Evolutionary conservation across 805 yeast species (phyloP), one percentile per base, ranked within the genome.

Genomic region (Kuraishia cidri): DNA sequence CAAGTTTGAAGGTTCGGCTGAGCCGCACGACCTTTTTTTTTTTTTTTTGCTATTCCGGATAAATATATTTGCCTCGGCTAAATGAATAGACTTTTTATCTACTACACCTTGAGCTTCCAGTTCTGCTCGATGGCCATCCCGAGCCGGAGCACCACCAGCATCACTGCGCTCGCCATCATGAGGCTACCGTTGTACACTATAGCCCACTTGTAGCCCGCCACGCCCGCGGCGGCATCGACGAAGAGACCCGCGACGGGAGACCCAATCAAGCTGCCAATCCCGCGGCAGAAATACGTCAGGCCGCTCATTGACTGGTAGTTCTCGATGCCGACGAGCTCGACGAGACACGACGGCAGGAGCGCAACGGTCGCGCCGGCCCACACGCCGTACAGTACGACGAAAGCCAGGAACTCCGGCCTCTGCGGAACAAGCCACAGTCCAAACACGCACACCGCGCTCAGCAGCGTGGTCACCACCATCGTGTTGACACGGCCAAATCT

Each of bases 401-500:
- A 56, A 5, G 53, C 37, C 3, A 58, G 35, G 33, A 50, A 58
- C 4, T 58, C 44, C 1, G 26, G 41, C 31, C 44, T 41, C 1
- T 49, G 34, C 6, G 38, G 40, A 6, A 52, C 41, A 30, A 62
- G 34, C 70, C 69, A 66, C 24, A 66, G 37, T 4, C 48, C 38
- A 18, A 63, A 47, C 1, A 62, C 55, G n/a, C 58, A 46, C 3
- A 54, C 14, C 7, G 51, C 40, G 27, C 60, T 52, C 4, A 64
- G 54, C 5, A 47, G 21, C 24, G 59, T 41, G 60, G 66, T 64
- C 3, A 51, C 12, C 5, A 62, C 42, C 55, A 63, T 60, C 37
- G 61, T 56, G 38, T 66, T 66, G 39, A 60, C 51, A 27, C 58
- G 52, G 3, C 73, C 72, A 16, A 53, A 34, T 21, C 38, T 40